Percentiles rank a stretch among this genome's conserved stretches.
These are phyloP conservation scores for Populus hybrid DNA, from an alignment of 441 rosid genomes.

Conservation along the genomic window DNA sequence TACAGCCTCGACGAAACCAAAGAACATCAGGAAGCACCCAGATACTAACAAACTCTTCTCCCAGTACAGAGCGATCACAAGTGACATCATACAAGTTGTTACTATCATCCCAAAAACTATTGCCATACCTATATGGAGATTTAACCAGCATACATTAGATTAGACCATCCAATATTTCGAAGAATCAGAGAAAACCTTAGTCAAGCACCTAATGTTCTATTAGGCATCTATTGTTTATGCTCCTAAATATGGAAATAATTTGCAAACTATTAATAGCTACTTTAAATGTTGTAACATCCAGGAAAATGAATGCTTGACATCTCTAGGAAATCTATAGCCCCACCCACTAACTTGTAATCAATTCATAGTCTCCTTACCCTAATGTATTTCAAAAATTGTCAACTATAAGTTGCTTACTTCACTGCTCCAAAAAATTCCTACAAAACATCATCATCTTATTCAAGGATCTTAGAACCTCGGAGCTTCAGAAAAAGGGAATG, in stretches of 20 bases:
- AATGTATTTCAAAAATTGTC: background rate
- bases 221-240: background rate
- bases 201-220: background rate
- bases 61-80: constrained; percentile 57
- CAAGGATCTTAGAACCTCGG: background rate
- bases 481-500: background rate
- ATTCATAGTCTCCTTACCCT: background rate
- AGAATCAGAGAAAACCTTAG: background rate
- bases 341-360: background rate
- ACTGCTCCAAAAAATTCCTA: background rate
- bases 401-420: background rate
- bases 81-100: constrained; percentile 73
- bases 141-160: background rate
- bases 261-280: background rate
- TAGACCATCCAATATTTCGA: background rate
- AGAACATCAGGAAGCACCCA: constrained; percentile 44
- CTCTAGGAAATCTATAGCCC: background rate
- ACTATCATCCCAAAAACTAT: constrained; percentile 54
- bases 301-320: background rate
- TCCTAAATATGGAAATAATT: background rate
- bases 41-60: constrained; percentile 39
- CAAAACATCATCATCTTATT: background rate
- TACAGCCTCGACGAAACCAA: constrained; percentile 48
- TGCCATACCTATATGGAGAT: constrained; percentile 43
- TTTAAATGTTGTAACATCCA: background rate